Base-by-base conservation (phyloP, 1,284 basidiomycete genomes). In the Trichosporon coremiiforme region DNA sequence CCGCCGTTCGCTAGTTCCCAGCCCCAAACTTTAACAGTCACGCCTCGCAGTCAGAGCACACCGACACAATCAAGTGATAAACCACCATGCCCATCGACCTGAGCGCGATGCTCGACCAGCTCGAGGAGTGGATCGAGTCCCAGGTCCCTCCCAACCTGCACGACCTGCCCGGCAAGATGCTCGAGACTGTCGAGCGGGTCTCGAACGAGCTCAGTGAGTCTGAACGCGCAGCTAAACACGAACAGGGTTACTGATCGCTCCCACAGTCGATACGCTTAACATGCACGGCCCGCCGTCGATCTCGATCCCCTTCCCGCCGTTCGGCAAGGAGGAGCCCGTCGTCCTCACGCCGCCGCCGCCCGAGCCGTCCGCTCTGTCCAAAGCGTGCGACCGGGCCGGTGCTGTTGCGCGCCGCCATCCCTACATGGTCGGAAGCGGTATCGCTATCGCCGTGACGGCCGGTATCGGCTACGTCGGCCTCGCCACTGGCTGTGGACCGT, bases 231-330 rank as follows among this genome's bases (percentile, higher is more conserved):
- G 2, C 20, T 29, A 12, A 29, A n/a, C 12, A 17, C n/a, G 15
- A 13, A 15, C n/a, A 20, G 31, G 17, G 35, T 22, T n/a, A 25
- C 35, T 62, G 38, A 66, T 38, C 57, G n/a, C 22, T 12, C 45
- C 57, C 47, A n/a, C 66, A 83, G 82, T 81, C 69, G 81, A 82
- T 45, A 78, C 79, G 31, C 78, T 83, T 66, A 82, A 79, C 64
- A 78, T 82, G 66, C 78, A 82, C 41, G 82, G 80, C 15, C 77
- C 81, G 13, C 76, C 79, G 7, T 79, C 78, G 45, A 80, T 82
- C 75, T 80, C 80, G 7, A 80, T 82, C 57, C 81, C 82, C 1
- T 80, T 83, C 71, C 82, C 80, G 5, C 81, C 80, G 2, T 83
- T 82, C 71, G 69, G 67, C 22, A 79, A 79, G 66, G 74, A 78